Conservation (phyloP, 2,329 filamentous ascomycete genomes). For the Alternaria sp. region DNA sequence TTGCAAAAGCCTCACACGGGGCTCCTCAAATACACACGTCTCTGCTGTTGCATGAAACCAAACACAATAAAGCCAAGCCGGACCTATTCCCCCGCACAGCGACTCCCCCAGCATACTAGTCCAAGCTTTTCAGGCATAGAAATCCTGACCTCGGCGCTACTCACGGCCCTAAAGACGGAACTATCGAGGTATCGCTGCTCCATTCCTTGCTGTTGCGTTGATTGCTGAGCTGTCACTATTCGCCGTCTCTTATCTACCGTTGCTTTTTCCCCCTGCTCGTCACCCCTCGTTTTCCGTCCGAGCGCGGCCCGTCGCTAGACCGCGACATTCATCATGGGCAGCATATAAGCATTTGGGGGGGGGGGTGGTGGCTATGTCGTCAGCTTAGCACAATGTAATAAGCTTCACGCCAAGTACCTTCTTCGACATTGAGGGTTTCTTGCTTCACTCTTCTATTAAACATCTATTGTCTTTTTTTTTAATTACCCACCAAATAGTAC, state of each 20-base stretch:
- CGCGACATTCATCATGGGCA: conserved; percentile 1
- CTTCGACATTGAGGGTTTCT: neutral
- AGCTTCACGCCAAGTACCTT: conserved; percentile 23
- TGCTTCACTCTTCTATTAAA: neutral
- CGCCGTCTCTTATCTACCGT: conserved; percentile 5
- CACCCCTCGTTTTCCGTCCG: neutral
- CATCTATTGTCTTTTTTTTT: neutral
- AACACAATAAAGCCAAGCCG: neutral
- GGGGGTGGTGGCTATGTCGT: conserved; percentile 5
- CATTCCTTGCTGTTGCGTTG: neutral
- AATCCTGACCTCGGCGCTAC: neutral
- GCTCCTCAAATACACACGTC: neutral
- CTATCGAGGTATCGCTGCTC: neutral
- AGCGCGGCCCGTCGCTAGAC: neutral
- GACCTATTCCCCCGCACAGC: neutral
- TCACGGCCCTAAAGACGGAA: neutral
- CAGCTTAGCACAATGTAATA: conserved; percentile 18
- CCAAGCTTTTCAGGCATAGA: neutral
- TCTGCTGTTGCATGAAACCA: neutral
- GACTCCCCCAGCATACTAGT: neutral
- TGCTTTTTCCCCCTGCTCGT: neutral
- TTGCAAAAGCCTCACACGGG: neutral
- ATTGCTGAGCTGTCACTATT: neutral
- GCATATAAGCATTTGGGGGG: conserved; percentile 14
- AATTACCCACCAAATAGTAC: too few relatives aligned